phyloP scores from a whole-genome alignment of 1,139 yeast genomes.

The Eremothecium sinecaudum region DNA sequence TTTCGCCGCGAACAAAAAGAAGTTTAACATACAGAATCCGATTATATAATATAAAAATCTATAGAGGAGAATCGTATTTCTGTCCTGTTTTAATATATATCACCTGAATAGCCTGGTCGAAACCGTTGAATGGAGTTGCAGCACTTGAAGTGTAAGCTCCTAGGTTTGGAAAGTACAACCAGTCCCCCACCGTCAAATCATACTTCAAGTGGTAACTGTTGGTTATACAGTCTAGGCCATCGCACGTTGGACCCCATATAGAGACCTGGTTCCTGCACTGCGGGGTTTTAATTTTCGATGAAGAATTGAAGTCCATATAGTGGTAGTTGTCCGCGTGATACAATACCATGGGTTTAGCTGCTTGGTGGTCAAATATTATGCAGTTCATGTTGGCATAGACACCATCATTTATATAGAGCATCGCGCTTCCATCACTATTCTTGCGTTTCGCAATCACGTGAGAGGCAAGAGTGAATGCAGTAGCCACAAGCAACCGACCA shows the following conservation, averaged over 20 bases:
- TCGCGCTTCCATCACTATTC: conserved; percentile 28
- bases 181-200: conserved; percentile 74
- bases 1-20: too few species aligned
- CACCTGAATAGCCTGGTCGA: conserved; percentile 51
- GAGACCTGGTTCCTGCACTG: conserved; percentile 40
- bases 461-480: conserved; percentile 77
- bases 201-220: conserved; percentile 43
- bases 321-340: conserved; percentile 44
- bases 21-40: too few species aligned
- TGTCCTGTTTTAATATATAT: conserved; percentile 54
- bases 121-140: conserved; percentile 82
- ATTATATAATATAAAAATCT: too few species aligned
- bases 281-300: conserved; percentile 13
- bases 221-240: conserved; percentile 82
- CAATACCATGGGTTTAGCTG: conserved; percentile 60
- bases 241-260: conserved; percentile 98
- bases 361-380: conserved; percentile 84
- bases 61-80: too few species aligned
- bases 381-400: conserved; percentile 94
- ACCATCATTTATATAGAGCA: conserved; percentile 85
- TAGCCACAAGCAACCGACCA: conserved; percentile 81
- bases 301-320: conserved; percentile 32
- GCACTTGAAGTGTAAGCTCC: conserved; percentile 97
- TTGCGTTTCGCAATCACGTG: conserved; percentile 75
- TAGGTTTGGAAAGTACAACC: conserved; percentile 74